phyloP scores from a whole-genome alignment of 2,329 filamentous ascomycete species.

The Hymenoscyphus repandus region DNA sequence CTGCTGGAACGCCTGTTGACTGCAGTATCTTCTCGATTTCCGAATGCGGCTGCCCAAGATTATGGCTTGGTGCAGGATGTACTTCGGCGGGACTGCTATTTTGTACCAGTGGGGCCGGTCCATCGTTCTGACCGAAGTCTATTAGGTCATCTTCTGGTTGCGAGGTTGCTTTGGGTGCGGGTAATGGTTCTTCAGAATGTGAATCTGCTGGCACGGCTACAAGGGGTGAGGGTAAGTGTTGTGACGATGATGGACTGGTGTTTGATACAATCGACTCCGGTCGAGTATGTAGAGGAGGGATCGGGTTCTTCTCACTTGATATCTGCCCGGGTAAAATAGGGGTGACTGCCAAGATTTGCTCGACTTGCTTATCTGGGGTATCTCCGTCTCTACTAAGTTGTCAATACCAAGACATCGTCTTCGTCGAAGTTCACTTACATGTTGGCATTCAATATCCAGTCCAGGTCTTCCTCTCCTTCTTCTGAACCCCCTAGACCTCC shows the following conservation, averaged over 20 bases:
- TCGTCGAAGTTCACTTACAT: conserved; percentile 52
- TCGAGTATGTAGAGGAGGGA: conserved; percentile 41
- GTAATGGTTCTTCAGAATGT: neutral
- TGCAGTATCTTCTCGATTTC: conserved; percentile 26
- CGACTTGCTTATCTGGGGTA: conserved; percentile 62
- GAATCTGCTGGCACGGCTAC: neutral
- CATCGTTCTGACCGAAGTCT: conserved; percentile 45
- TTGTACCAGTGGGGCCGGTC: conserved; percentile 1
- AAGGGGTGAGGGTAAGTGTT: neutral
- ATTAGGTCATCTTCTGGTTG: conserved; percentile 43
- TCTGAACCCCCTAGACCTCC: conserved; percentile 66
- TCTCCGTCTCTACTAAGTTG: conserved; percentile 48
- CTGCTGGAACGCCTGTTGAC: conserved; percentile 19
- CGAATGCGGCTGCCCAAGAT: conserved; percentile 24
- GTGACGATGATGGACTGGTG: conserved; percentile 3
- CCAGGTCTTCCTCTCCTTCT: conserved; percentile 81
- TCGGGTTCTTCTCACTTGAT: conserved; percentile 46
- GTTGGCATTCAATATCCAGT: conserved; percentile 88
- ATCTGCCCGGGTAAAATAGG: conserved; percentile 79
- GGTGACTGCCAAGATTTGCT: conserved; percentile 83
- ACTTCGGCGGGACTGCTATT: conserved; percentile 21
- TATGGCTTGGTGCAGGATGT: conserved; percentile 22
- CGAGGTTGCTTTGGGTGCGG: conserved; percentile 5
- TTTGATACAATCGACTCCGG: conserved; percentile 1
- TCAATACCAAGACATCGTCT: conserved; percentile 7